Evolutionary conservation across 2,329 filamentous ascomycete genomes (phyloP).

Genomic region (Dactylellina cionopaga): DNA sequence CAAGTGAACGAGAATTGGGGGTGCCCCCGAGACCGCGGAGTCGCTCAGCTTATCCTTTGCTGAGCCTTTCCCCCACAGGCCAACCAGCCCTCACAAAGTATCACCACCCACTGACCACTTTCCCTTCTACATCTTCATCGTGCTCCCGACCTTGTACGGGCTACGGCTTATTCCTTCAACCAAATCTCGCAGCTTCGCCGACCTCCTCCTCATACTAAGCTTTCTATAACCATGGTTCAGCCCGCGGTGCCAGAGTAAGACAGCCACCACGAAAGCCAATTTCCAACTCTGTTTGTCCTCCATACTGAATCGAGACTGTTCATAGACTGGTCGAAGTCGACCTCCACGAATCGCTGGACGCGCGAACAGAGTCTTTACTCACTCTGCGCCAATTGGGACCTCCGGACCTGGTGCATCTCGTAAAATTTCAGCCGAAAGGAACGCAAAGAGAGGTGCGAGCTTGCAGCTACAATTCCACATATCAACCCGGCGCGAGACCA

Average conservation of each 20-base stretch:
- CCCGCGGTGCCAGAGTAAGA: constrained; percentile 53
- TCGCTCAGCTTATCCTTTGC: neutral
- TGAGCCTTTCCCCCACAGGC: neutral
- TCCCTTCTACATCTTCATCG: constrained; percentile 4
- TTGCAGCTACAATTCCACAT: neutral
- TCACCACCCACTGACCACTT: neutral
- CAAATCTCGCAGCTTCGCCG: neutral
- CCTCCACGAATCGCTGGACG: constrained; percentile 88
- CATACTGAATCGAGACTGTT: constrained; percentile 10
- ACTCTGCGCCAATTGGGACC: constrained; percentile 91
- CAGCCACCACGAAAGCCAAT: constrained; percentile 13
- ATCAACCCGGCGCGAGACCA: too few species aligned
- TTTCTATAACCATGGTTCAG: constrained; percentile 44
- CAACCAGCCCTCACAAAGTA: constrained; percentile 5
- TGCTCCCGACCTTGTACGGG: neutral
- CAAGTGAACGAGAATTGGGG: neutral
- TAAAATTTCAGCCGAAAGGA: constrained; percentile 68
- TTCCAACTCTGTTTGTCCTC: neutral
- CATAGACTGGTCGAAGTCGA: constrained; percentile 90
- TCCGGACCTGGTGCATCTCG: constrained; percentile 92
- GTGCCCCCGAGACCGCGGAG: neutral
- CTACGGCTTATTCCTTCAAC: constrained; percentile 1
- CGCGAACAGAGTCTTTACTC: constrained; percentile 87
- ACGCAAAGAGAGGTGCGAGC: constrained; percentile 56
- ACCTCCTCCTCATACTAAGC: constrained; percentile 11